Percentiles rank a stretch among this genome's conserved stretches.
Evolutionary conservation across 108 stramenopile species (phyloP).

Genomic region (Conticribra weissflogii): DNA sequence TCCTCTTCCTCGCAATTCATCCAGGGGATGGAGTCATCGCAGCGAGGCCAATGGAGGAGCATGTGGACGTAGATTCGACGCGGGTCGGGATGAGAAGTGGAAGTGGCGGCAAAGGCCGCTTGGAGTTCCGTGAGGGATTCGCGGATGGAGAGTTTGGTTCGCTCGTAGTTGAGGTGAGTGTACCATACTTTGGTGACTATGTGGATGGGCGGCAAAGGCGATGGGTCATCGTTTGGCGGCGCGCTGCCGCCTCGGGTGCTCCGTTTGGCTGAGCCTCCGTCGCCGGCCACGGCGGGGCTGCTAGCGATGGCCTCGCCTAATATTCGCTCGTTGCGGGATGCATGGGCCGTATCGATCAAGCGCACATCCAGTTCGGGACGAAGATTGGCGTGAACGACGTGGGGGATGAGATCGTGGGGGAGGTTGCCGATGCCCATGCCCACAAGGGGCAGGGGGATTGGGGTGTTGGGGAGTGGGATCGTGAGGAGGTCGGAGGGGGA

Average conservation of each 20-base stretch:
- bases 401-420: conserved; percentile 49
- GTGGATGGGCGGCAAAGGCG: conserved; percentile 56
- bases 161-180: conserved; percentile 86
- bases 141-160: conserved; percentile 70
- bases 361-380: conserved; percentile 51
- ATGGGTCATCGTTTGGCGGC: conserved; percentile 20
- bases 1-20: conserved; percentile 87
- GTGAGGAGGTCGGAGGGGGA: too few species aligned
- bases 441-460: conserved; percentile 63
- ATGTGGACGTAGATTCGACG: conserved; percentile 66
- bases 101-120: conserved; percentile 6
- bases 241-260: conserved; percentile 59
- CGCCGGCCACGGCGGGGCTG: too few species aligned
- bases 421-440: conserved; percentile 88
- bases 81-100: conserved; percentile 2
- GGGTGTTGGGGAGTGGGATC: too few species aligned
- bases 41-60: conserved; percentile 88
- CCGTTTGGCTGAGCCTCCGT: conserved; percentile 2
- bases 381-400: conserved; percentile 22
- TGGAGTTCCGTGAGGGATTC: conserved; percentile 54
- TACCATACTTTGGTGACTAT: conserved; percentile 93
- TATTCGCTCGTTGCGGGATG: conserved; percentile 72
- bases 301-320: conserved; percentile 66
- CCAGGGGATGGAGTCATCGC: conserved; percentile 77
- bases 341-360: conserved; percentile 80